Evolutionary conservation across 2,329 filamentous ascomycete genomes (phyloP).

Genomic region (Hansfordia pulvinata): DNA sequence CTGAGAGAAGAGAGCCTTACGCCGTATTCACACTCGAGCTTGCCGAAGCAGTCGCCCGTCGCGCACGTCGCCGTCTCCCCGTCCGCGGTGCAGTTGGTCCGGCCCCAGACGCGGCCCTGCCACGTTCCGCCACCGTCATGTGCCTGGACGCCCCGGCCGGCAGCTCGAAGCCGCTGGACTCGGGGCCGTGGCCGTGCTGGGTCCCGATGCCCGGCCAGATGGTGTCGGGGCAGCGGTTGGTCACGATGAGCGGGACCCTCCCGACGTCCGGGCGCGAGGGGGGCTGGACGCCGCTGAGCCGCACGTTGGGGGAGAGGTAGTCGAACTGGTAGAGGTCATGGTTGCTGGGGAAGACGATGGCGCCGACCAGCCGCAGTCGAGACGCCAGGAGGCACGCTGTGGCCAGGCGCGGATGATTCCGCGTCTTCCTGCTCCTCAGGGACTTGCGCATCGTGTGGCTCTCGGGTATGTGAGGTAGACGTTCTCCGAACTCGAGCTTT

Average conservation of each 20-base stretch:
- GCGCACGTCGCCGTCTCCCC: conserved; percentile 52
- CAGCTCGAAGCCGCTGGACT: conserved; percentile 56
- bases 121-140: conserved; percentile 59
- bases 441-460: no score
- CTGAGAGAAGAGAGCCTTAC: conserved; percentile 29
- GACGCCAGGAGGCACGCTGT: conserved; percentile 7
- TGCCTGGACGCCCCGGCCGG: conserved; percentile 39
- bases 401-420: conserved; percentile 2
- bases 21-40: conserved; percentile 53
- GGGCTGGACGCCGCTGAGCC: conserved; percentile 13
- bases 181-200: conserved; percentile 56
- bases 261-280: no score
- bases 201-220: conserved; percentile 69
- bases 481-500: no score
- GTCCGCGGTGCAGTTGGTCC: conserved; percentile 72
- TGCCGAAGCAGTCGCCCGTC: conserved; percentile 65
- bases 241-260: conserved; percentile 53
- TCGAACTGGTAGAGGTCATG: conserved; percentile 16
- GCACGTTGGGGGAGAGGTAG: conserved; percentile 11
- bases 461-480: no score
- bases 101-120: conserved; percentile 72
- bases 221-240: conserved; percentile 56
- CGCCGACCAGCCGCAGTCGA: conserved; percentile 5
- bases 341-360: conserved; percentile 15
- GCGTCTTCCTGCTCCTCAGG: no score